These are phyloP conservation scores for Malassezia vespertilionis DNA, from an alignment of 1,284 basidiomycete genomes.

Conservation along the genomic window DNA sequence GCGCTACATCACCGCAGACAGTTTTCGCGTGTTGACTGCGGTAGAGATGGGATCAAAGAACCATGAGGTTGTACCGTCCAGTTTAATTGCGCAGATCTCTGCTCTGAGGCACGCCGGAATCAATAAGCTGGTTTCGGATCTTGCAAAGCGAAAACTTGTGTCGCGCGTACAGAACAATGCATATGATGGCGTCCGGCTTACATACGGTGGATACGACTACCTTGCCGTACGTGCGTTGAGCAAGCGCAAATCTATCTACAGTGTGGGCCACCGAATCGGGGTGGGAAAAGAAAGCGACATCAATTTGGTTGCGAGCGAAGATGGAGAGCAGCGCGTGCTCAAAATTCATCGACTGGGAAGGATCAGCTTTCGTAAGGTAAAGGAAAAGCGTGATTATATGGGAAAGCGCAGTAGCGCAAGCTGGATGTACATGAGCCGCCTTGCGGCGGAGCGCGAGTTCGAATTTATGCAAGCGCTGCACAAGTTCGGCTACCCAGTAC, in stretches of 20 bases:
- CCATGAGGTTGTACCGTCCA: slow-evolving; percentile 83
- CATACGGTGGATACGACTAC: slow-evolving; percentile 94
- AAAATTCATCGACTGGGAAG: slow-evolving; percentile 89
- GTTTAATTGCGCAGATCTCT: slow-evolving; percentile 80
- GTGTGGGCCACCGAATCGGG: slow-evolving; percentile 89
- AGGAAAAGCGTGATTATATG: slow-evolving; percentile 90
- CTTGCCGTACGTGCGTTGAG: slow-evolving; percentile 85
- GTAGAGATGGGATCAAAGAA: slow-evolving; percentile 98
- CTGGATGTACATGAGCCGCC: slow-evolving; percentile 98
- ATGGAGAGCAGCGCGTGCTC: slow-evolving; percentile 73
- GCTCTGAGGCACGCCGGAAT: slow-evolving; percentile 80
- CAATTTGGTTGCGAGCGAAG: slow-evolving; percentile 75
- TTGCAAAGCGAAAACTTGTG: slow-evolving; percentile 83
- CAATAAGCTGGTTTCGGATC: slow-evolving; percentile 77
- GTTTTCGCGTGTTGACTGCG: slow-evolving; percentile 86
- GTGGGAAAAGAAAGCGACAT: slow-evolving; percentile 98
- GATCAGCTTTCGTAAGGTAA: slow-evolving; percentile 91
- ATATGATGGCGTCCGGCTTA: slow-evolving; percentile 93
- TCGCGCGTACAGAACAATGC: slow-evolving; percentile 80
- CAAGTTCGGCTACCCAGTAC: slow-evolving; percentile 85
- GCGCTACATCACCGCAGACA: slow-evolving; percentile 79
- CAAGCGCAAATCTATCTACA: slow-evolving; percentile 51
- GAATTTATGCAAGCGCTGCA: slow-evolving; percentile 98
- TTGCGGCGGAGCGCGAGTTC: slow-evolving; percentile 93
- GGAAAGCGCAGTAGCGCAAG: slow-evolving; percentile 89